A percentile compares a stretch with the other conserved stretches of the same genome.
These are phyloP conservation scores for Tilletiaria anomala DNA, from an alignment of 1,284 basidiomycete species.

Conservation along the genomic window DNA sequence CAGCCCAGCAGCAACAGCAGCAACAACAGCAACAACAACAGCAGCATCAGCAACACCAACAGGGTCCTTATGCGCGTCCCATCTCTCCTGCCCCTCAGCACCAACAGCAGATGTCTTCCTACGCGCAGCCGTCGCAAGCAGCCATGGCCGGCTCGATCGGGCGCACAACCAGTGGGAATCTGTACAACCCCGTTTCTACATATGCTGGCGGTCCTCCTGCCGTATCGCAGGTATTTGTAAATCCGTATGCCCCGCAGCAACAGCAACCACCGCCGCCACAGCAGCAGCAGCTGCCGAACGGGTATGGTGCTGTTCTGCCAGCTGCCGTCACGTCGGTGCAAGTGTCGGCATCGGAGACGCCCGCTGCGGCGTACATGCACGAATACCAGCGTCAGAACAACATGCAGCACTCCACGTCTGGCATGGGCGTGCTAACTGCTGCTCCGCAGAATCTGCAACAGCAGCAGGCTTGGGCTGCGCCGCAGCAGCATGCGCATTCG, in stretches of 20 bases:
- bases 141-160: no score
- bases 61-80: constrained; percentile 8
- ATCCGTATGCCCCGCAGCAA: constrained; percentile 3
- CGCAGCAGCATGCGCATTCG: no score
- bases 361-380: constrained; percentile 34
- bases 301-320: no score
- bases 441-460: no score
- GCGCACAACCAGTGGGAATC: no score
- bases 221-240: background rate
- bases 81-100: constrained; percentile 8
- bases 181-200: no score
- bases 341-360: constrained; percentile 5
- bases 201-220: no score
- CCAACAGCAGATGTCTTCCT: constrained; percentile 5
- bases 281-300: constrained; percentile 10
- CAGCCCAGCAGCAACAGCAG: constrained; percentile 21
- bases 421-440: constrained; percentile 7
- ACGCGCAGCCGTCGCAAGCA: background rate
- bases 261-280: constrained; percentile 3
- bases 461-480: constrained; percentile 41
- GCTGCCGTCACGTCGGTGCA: no score
- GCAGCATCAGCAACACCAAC: constrained; percentile 30
- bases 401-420: background rate
- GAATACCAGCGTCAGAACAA: constrained; percentile 20
- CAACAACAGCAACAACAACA: constrained; percentile 31